Base-by-base conservation (phyloP, 495 filamentous ascomycete species). In the Penicillium cosmopolitanum region DNA sequence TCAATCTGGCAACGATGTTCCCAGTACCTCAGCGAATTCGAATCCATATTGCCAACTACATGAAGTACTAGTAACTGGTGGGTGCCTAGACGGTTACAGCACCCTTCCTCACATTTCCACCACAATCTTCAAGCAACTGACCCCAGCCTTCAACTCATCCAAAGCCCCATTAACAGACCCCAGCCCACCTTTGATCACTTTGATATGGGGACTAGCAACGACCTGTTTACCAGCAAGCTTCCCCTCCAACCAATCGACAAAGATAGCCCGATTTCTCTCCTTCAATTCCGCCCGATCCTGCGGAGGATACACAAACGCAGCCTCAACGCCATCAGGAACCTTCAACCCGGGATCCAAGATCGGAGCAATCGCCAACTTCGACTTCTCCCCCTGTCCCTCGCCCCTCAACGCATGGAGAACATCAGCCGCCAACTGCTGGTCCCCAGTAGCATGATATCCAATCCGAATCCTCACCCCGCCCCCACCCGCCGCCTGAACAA, bases 81-180 rank as follows among this genome's bases (percentile, higher is more conserved):
- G 5, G 5, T 31, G 8, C 28, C 28, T 31, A 8, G 6, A 31
- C 1, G 28, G 28, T 1, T 1, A 44, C 42, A 16, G 15, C 5
- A 16, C 7, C 15, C 16, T 18, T 7, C 42, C 16, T 44, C 16
- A 61, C 3, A 64, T 35, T 36, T 64, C 62, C 35, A 67, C 31
- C n/a, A 64, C 61, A 42, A 67, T 38, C 58, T 67, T 67, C 8
- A 48, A 55, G 34, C 54, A 46, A 43, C 65, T 67, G 3, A 67
- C 65, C 4, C 65, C 65, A 40, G 55, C 55, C 35, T 61, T 61
- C 46, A 60, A 42, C 19, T 67, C 53, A 51, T 67, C 61, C 40
- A 67, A 28, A 16, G 65, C 65, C 28, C 40, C n/a, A 36, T 67
- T 58, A 12, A 53, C 58, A 43, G 57, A 40, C 16, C 46, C 60